Evolutionary conservation across 2,329 filamentous ascomycete genomes (phyloP), one percentile per base, ranked within the genome.

Genomic region (Periconia sp.): DNA sequence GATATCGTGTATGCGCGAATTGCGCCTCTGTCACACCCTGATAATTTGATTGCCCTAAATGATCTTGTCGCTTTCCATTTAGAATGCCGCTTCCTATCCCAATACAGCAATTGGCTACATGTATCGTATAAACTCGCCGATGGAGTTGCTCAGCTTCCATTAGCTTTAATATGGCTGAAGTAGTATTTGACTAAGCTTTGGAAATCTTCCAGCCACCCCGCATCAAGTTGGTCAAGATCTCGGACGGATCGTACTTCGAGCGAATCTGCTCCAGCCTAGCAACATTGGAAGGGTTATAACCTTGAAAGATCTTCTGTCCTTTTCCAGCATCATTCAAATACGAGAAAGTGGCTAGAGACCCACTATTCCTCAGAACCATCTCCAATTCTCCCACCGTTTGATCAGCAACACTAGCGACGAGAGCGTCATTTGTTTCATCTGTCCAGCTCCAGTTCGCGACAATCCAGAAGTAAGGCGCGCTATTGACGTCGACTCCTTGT

Each of bases 361-460:
- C 33, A 33, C 14, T 33, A 8, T 33, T 33, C 7, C 31, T 33
- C 8, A 33, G 31, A 33, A 14, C 31, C 8, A 33, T 33, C 47
- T 62, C 60, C 54, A 79, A 53, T 18, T 58, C 63, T 42, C 60
- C 47, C 45, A 69, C 51, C 47, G 74, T 79, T 14, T 59, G 60
- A 20, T 57, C 42, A 1, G 76, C 76, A 56, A 79, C 80, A 14
- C 70, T 14, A 33, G 31, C 31, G 7, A 33, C 31, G 14, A 33
- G 31, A 62, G 81, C 77, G 60, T 82, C 81, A 64, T 81, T 80
- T 54, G 74, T 70, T 58, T 79, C 76, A 31, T 79, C 76, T 65
- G 74, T 78, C 13, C 68, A 71, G 51, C 81, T 76, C 19, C 33
- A 11, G 10, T 37, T 11, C 33, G 33, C 5, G 15, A 37, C 5